Evolutionary conservation across 768 basidiomycete genomes (phyloP).

Genomic region (Cubamyces lactineus): DNA sequence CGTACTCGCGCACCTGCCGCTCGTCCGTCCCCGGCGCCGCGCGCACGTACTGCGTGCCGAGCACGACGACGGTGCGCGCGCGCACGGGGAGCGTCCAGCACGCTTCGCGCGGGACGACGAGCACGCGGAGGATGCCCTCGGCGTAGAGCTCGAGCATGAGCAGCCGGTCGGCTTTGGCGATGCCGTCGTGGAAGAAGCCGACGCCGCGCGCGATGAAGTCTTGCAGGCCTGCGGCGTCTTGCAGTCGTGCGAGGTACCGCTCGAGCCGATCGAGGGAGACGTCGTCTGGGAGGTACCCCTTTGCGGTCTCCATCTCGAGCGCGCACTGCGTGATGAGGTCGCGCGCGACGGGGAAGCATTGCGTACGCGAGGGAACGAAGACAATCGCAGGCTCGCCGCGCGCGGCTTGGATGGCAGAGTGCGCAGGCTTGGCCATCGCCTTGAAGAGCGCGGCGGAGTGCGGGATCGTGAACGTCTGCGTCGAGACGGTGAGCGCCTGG

Average conservation of each 20-base stretch:
- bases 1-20: conserved; percentile 80
- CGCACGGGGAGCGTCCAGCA: conserved; percentile 91
- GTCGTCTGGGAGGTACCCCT: conserved; percentile 64
- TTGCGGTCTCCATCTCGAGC: conserved; percentile 66
- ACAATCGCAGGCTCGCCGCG: conserved; percentile 63
- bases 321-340: conserved; percentile 91
- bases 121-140: conserved; percentile 75
- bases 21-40: conserved; percentile 50
- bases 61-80: conserved; percentile 79
- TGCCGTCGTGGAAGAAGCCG: conserved; percentile 81
- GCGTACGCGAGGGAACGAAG: conserved; percentile 85
- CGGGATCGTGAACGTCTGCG: conserved; percentile 82
- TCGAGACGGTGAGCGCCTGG: conserved; percentile 67
- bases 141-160: conserved; percentile 81
- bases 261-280: conserved; percentile 59
- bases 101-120: conserved; percentile 80
- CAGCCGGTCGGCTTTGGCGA: conserved; percentile 66
- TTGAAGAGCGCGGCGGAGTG: conserved; percentile 88
- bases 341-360: conserved; percentile 72
- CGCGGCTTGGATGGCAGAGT: conserved; percentile 64
- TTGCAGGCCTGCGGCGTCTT: conserved; percentile 56
- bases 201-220: conserved; percentile 86
- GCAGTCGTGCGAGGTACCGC: conserved; percentile 57
- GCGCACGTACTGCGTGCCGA: conserved; percentile 88
- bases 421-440: conserved; percentile 89